phyloP scores from a whole-genome alignment of 352 stramenopile genomes.

The Globisporangium lucens region DNA sequence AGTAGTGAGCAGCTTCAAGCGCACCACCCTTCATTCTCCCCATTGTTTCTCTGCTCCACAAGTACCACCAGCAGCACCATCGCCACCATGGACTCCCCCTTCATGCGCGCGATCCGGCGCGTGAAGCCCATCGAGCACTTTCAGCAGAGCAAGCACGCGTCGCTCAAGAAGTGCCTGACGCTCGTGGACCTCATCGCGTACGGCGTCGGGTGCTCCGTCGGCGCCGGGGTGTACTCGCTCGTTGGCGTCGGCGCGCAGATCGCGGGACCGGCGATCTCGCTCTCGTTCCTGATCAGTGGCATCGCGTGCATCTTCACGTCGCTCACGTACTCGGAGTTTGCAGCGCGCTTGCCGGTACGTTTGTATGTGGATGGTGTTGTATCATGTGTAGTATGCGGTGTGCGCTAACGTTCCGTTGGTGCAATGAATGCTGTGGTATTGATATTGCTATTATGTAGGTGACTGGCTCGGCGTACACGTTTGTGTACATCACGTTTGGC shows the following conservation, averaged over 20 bases:
- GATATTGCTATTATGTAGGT: constrained; percentile 32
- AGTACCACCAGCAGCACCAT: not conserved
- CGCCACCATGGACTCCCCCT: constrained; percentile 32
- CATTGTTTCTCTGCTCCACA: not conserved
- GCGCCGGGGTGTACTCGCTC: constrained; percentile 92
- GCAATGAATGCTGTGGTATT: not conserved
- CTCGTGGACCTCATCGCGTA: constrained; percentile 83
- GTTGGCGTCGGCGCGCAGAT: constrained; percentile 84
- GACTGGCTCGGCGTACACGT: constrained; percentile 89
- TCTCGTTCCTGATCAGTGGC: constrained; percentile 89
- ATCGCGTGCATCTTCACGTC: constrained; percentile 90
- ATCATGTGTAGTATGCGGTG: not conserved
- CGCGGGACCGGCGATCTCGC: constrained; percentile 83
- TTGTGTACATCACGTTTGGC: constrained; percentile 87
- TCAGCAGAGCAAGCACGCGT: constrained; percentile 24
- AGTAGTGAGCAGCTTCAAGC: not conserved
- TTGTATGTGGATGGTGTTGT: not conserved
- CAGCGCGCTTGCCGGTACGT: constrained; percentile 73
- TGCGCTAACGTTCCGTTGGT: not conserved
- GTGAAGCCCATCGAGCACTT: constrained; percentile 71
- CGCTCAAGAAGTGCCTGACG: constrained; percentile 67
- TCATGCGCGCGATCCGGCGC: constrained; percentile 52
- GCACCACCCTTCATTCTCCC: not conserved
- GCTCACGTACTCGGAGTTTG: constrained; percentile 90
- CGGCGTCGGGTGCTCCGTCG: constrained; percentile 88